Evolutionary conservation across 2,329 filamentous ascomycete genomes (phyloP).

Genomic region (Stagonosporopsis tanaceti): DNA sequence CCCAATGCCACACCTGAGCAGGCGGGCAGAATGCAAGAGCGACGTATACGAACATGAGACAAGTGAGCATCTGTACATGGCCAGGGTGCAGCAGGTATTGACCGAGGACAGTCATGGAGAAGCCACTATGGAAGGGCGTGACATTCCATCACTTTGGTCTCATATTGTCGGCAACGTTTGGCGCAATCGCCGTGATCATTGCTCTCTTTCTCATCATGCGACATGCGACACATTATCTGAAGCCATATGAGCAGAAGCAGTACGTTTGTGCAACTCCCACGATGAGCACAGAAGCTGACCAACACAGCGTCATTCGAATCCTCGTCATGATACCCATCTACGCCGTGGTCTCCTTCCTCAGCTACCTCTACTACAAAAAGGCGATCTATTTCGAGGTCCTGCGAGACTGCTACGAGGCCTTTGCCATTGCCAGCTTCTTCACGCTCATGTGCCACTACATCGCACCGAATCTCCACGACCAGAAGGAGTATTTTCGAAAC

Average conservation of each 20-base stretch:
- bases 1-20: slow-evolving; percentile 8
- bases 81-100: background rate
- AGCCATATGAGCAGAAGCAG: slow-evolving; percentile 68
- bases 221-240: slow-evolving; percentile 68
- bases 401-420: slow-evolving; percentile 87
- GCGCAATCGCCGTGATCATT: slow-evolving; percentile 58
- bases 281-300: slow-evolving; percentile 21
- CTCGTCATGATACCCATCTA: slow-evolving; percentile 89
- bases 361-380: slow-evolving; percentile 76
- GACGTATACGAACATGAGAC: slow-evolving; percentile 26
- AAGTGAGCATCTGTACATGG: slow-evolving; percentile 47
- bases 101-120: slow-evolving; percentile 51
- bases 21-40: slow-evolving; percentile 22
- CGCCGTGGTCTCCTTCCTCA: slow-evolving; percentile 75
- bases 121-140: slow-evolving; percentile 60
- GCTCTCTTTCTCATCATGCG: slow-evolving; percentile 63
- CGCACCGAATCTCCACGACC: slow-evolving; percentile 77
- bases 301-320: slow-evolving; percentile 78
- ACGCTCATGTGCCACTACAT: slow-evolving; percentile 82
- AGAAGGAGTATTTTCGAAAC: slow-evolving; percentile 81
- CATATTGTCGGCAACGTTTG: slow-evolving; percentile 62
- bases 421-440: slow-evolving; percentile 88
- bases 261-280: slow-evolving; percentile 43
- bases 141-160: slow-evolving; percentile 66
- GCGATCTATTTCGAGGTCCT: slow-evolving; percentile 83